Percentiles rank a stretch among this genome's conserved stretches.
phyloP scores from a whole-genome alignment of 2,329 filamentous ascomycete species.

The Didymella arachidicola region DNA sequence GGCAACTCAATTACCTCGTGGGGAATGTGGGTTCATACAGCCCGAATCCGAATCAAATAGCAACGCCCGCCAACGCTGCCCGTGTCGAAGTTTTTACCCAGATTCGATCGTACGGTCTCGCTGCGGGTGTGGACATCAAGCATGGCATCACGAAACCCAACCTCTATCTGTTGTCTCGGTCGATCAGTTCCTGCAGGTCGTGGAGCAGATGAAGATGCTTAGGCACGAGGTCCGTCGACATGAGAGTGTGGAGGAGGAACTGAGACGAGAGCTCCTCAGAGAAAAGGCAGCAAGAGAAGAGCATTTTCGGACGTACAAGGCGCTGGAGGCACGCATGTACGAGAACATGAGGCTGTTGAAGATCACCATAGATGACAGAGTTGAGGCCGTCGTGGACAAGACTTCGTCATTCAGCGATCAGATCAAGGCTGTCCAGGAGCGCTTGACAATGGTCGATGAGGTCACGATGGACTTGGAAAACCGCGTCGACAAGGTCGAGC shows the following conservation, averaged over 20 bases:
- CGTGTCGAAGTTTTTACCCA: conserved; percentile 56
- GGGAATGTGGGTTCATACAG: conserved; percentile 50
- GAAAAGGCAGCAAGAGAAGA: conserved; percentile 47
- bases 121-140: conserved; percentile 58
- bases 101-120: conserved; percentile 49
- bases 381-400: conserved; percentile 52
- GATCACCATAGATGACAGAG: conserved; percentile 51
- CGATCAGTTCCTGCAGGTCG: conserved; percentile 47
- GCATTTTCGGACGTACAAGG: conserved; percentile 44
- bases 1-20: conserved; percentile 47
- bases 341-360: conserved; percentile 51
- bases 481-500: conserved; percentile 48
- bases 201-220: conserved; percentile 49
- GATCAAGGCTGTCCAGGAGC: conserved; percentile 48
- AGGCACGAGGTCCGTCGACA: conserved; percentile 45
- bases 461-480: conserved; percentile 52
- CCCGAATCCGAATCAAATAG: conserved; percentile 35
- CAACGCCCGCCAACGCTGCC: conserved; percentile 50
- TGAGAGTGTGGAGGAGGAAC: conserved; percentile 46
- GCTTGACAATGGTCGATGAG: conserved; percentile 50
- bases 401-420: conserved; percentile 49
- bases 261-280: conserved; percentile 49
- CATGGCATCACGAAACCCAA: conserved; percentile 55
- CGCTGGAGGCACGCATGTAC: conserved; percentile 48
- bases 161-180: conserved; percentile 45